phyloP scores from a whole-genome alignment of 352 stramenopile species.

The Blastocystis sp. region DNA sequence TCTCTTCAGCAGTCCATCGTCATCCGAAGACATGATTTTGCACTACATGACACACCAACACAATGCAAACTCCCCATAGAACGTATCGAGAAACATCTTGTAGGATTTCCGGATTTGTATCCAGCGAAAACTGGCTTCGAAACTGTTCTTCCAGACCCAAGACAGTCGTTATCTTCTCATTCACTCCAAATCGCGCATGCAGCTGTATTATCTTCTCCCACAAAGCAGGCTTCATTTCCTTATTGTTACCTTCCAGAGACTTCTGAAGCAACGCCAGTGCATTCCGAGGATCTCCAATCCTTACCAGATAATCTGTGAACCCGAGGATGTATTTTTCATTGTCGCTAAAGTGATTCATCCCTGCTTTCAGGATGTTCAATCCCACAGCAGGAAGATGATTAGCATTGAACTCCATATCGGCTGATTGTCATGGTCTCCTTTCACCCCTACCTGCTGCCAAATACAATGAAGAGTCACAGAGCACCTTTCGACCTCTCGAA shows the following conservation, averaged over 20 bases:
- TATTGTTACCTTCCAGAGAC: neutral
- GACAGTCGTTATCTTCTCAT: neutral
- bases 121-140: neutral
- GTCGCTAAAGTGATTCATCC: neutral
- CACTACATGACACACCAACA: neutral
- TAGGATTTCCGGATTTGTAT: neutral
- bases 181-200: neutral
- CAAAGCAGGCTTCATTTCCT: neutral
- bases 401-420: neutral
- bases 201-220: conserved; percentile 22
- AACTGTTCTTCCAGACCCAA: neutral
- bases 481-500: neutral
- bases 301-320: neutral
- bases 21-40: neutral
- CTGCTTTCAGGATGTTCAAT: neutral
- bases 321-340: neutral
- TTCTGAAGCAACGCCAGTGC: neutral
- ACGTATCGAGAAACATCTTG: neutral
- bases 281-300: neutral
- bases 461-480: neutral
- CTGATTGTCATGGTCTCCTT: neutral
- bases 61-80: conserved; percentile 8
- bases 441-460: neutral
- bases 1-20: conserved; percentile 10
- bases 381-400: neutral